These are phyloP conservation scores for Yarrowia sp. DNA, from an alignment of 805 yeast species.

Conservation along the genomic window DNA sequence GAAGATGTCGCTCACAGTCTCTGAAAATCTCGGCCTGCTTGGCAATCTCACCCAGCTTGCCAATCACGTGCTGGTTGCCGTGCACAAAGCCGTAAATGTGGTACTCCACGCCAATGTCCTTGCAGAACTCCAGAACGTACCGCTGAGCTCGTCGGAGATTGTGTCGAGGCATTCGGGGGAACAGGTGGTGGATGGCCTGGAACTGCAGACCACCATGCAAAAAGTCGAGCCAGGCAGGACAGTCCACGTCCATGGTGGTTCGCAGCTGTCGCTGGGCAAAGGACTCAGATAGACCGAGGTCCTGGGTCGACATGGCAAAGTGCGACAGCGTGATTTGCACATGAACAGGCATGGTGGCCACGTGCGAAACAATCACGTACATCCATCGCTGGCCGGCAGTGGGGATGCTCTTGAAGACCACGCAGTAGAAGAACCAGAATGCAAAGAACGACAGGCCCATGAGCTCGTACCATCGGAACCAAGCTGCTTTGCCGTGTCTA, in stretches of 20 bases:
- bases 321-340: conserved; percentile 88
- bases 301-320: conserved; percentile 91
- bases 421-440: conserved; percentile 76
- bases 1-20: conserved; percentile 67
- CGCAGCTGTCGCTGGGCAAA: conserved; percentile 77
- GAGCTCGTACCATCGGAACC: conserved; percentile 78
- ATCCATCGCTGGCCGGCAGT: conserved; percentile 52
- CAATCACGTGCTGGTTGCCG: conserved; percentile 71
- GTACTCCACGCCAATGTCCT: conserved; percentile 70
- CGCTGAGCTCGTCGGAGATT: conserved; percentile 75
- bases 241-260: conserved; percentile 92
- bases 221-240: conserved; percentile 89
- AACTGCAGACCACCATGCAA: conserved; percentile 91
- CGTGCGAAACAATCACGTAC: conserved; percentile 68
- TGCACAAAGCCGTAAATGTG: conserved; percentile 78
- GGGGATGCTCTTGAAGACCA: conserved; percentile 52
- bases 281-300: conserved; percentile 74
- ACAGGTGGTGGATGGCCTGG: conserved; percentile 86
- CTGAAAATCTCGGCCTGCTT: conserved; percentile 72
- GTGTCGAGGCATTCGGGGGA: conserved; percentile 86
- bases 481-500: conserved; percentile 73
- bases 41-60: conserved; percentile 68
- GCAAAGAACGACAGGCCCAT: conserved; percentile 64
- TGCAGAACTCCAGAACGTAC: conserved; percentile 67
- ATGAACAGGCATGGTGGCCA: conserved; percentile 87